These are phyloP conservation scores for Tolypocladium ovalisporum DNA, from an alignment of 2,329 filamentous ascomycete genomes.

Conservation along the genomic window DNA sequence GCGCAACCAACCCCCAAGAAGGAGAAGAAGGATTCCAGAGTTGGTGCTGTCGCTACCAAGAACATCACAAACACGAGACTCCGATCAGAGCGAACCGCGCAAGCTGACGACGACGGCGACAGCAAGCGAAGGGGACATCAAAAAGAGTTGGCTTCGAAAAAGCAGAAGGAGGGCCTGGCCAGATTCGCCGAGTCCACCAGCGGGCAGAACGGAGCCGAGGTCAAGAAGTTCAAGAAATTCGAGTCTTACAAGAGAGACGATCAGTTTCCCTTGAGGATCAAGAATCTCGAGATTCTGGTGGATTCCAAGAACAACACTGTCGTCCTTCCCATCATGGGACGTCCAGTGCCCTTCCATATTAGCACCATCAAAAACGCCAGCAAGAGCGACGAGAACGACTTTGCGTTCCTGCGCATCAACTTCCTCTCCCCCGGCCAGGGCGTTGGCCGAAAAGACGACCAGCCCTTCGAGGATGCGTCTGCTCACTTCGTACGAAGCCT, in stretches of 20 bases:
- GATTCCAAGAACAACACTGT: conserved; percentile 85
- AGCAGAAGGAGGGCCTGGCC: conserved; percentile 77
- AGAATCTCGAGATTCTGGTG: conserved; percentile 80
- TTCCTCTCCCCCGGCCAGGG: conserved; percentile 95
- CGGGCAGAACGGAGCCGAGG: conserved; percentile 77
- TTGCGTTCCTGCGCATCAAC: conserved; percentile 90
- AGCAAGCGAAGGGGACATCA: conserved; percentile 83
- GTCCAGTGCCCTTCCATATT: conserved; percentile 96
- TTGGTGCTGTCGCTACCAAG: conserved; percentile 81
- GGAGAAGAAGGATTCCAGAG: conserved; percentile 71
- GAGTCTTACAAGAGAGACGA: conserved; percentile 98
- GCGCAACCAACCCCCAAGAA: conserved; percentile 80
- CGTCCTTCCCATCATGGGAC: conserved; percentile 91
- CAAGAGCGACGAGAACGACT: conserved; percentile 92
- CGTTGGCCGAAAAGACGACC: conserved; percentile 93
- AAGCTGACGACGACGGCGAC: conserved; percentile 83
- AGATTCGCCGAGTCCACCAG: conserved; percentile 79
- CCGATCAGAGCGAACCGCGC: conserved; percentile 79
- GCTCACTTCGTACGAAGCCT: conserved; percentile 94
- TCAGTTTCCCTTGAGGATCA: conserved; percentile 72
- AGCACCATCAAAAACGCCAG: conserved; percentile 97
- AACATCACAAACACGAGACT: conserved; percentile 93
- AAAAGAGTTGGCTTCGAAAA: conserved; percentile 76
- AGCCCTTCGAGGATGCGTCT: conserved; percentile 91
- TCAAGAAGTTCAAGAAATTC: conserved; percentile 98